Conservation (phyloP, 495 filamentous ascomycete species). For the Rhypophila decipiens region DNA sequence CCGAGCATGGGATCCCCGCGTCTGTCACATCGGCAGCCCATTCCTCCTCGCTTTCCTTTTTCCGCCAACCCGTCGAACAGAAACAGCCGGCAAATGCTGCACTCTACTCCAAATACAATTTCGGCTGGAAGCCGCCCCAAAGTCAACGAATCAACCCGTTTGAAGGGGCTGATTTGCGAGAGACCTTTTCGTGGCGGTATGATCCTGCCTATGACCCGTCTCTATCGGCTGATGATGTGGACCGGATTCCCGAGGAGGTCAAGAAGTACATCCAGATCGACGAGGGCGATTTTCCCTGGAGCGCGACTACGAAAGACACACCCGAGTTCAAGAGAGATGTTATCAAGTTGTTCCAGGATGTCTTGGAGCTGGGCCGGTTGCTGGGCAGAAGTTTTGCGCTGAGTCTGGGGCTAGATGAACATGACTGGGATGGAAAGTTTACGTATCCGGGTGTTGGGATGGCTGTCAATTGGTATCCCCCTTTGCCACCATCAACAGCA, state of each 20-base stretch:
- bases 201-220: conserved; percentile 40
- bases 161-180: conserved; percentile 31
- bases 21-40: conserved; percentile 26
- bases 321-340: conserved; percentile 39
- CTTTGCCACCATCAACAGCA: background rate
- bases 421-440: conserved; percentile 43
- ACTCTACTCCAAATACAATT: conserved; percentile 23
- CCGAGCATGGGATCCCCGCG: conserved; percentile 44
- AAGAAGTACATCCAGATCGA: conserved; percentile 33
- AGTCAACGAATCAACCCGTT: conserved; percentile 29
- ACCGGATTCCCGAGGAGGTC: conserved; percentile 29
- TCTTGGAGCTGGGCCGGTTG: conserved; percentile 41
- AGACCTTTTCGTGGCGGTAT: conserved; percentile 40
- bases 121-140: conserved; percentile 18
- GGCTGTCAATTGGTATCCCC: conserved; percentile 27
- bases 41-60: conserved; percentile 33
- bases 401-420: conserved; percentile 39
- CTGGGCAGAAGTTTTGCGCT: conserved; percentile 44
- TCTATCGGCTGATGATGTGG: conserved; percentile 26
- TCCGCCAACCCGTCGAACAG: conserved; percentile 31
- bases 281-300: conserved; percentile 45
- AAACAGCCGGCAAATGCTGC: conserved; percentile 30
- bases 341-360: conserved; percentile 36
- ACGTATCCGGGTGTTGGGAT: conserved; percentile 36
- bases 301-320: conserved; percentile 33